Conservation (phyloP, 2,329 filamentous ascomycete species). For the Phialophora tarda region DNA sequence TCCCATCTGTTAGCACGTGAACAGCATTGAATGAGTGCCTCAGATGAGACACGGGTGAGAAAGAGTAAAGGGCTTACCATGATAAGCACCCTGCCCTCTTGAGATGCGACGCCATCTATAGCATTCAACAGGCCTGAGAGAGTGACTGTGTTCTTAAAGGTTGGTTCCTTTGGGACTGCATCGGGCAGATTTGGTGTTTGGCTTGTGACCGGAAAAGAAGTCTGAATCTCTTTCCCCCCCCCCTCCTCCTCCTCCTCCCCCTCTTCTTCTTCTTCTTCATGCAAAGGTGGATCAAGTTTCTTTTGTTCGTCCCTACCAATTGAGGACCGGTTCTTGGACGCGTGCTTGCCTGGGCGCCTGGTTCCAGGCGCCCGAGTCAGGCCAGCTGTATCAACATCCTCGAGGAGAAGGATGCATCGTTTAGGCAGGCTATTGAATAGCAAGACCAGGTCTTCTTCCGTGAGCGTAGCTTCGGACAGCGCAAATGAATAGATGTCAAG, state of each 20-base stretch:
- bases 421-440: conserved; percentile 67
- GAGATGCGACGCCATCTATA: conserved; percentile 79
- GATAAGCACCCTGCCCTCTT: conserved; percentile 79
- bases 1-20: neutral
- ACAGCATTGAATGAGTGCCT: neutral
- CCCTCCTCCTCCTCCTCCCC: conserved; percentile 7
- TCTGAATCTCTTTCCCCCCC: too few relatives aligned
- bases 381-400: conserved; percentile 71
- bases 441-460: conserved; percentile 64
- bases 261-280: conserved; percentile 2
- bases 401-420: conserved; percentile 69
- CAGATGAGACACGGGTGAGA: neutral
- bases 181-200: conserved; percentile 13
- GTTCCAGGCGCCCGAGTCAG: conserved; percentile 42
- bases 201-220: neutral
- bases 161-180: conserved; percentile 3
- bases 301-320: neutral
- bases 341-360: neutral
- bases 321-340: neutral
- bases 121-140: conserved; percentile 80
- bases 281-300: neutral
- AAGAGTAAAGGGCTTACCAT: conserved; percentile 55
- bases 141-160: conserved; percentile 57
- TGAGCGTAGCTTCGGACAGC: conserved; percentile 64
- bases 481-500: conserved; percentile 70